Evolutionary conservation across 176 grass and related monocot species (phyloP), one percentile per base, ranked within the genome.

Genomic region (Canna indica): DNA sequence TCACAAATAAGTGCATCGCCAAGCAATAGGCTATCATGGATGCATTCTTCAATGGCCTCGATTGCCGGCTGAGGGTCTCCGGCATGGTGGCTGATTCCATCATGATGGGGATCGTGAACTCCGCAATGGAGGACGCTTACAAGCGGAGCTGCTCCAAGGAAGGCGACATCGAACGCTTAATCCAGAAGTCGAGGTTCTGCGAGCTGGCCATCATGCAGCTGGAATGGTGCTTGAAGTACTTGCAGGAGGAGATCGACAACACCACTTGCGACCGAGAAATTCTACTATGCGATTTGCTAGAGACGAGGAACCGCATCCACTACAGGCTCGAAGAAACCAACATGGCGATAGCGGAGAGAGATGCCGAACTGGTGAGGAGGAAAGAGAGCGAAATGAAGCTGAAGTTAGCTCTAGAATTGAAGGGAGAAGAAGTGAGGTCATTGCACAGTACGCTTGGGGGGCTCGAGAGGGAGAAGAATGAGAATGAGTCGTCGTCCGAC

Each of bases 81-180:
- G 81, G 80, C 38, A 85, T 80, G 74, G 74, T 77, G 45, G 79
- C 77, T 2, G 89, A 88, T 73, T 91, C 89, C 30, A 83, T 87
- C 76, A 84, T 91, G 77, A 73, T 88, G 73, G 88, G 83, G 63
- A 79, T 88, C 5, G 85, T 91, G 25, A 84, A 87, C 73, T 84
- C 82, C 1, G 82, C 88, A 4, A 91, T 87, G 82, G 79, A 87
- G 69, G 76, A 82, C 58, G 88, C 85, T 0, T 79, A 88, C 73
- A 88, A 75, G 61, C 85, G 77, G 47, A 87, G 85, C 25, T 70
- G 87, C 27, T 80, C 78, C 30, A 82, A 88, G 78, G 85, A 88
- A 72, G 70, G 82, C 30, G 82, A 84, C 34, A 57, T 91, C 65
- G 85, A 82, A 29, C 73, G 84, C 36, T 79, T 91, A 47, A 76